Base-by-base conservation (phyloP, 768 basidiomycete species). In the Suillus alpinus region DNA sequence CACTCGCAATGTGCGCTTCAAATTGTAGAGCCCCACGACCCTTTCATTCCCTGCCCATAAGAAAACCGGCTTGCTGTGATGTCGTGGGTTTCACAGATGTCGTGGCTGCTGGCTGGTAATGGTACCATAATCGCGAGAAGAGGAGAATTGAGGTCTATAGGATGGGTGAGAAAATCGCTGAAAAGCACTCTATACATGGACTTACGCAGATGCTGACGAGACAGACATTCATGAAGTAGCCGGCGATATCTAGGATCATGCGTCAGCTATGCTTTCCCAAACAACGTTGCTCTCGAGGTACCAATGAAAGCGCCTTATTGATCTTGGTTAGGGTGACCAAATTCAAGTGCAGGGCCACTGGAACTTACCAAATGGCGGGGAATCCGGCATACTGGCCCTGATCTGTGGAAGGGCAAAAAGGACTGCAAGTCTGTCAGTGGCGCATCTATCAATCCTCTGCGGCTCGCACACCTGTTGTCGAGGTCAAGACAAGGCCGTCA, bases 121-220 rank as follows among this genome's bases (percentile, higher is more conserved):
- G 58, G 20, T 59, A 59, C 20, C 29, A 49, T 14, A 59, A 51
- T 40, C 32, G 59, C 32, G 59, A 59, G 23, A 59, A 59, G 4
- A 59, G 50, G 13, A 59, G 50, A 36, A 59, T 12, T 16, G 59
- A 59, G 18, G 50, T 53, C 59, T 59, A 20, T 32, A 59, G 49
- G n/a, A 37, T 3, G 32, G n/a, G 13, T 31, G 43, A 31, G 16
- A 12, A 23, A 41, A 44, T 41, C n/a, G 43, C 44, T 36, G 18
- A 1, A 37, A 56, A 36, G 36, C 34, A 37, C 16, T 36, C 9
- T 36, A 10, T 12, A 57, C n/a, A 41, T 10, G 31, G 29, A 49
- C 57, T n/a, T 31, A 58, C 57, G 39, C 57, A 58, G 8, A 46
- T 46, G 44, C 57, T 58, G 57, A 58, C 57, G 46, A 58, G 56